phyloP scores from a whole-genome alignment of 169 alveolate species.

The Eimeria tenella region DNA sequence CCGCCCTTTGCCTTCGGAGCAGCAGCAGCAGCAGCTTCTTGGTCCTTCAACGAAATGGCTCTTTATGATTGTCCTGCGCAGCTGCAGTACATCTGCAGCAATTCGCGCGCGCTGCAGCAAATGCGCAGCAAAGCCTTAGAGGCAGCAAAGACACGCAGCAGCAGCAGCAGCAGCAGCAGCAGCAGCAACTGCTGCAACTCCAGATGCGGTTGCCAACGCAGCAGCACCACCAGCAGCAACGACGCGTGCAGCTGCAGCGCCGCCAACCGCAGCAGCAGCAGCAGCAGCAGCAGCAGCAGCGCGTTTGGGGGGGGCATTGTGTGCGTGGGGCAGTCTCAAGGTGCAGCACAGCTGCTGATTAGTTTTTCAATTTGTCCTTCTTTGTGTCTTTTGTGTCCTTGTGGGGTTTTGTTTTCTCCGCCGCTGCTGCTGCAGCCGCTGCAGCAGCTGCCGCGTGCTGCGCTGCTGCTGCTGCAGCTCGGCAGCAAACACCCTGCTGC shows the following conservation, averaged over 20 bases:
- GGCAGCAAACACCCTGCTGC: constrained; percentile 53
- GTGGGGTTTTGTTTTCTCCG: constrained; percentile 70
- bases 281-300: constrained; percentile 38
- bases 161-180: background rate
- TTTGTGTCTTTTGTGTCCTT: constrained; percentile 5
- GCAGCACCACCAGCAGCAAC: constrained; percentile 23
- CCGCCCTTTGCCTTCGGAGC: constrained; percentile 56
- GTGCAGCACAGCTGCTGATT: constrained; percentile 77
- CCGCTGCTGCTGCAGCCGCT: constrained; percentile 74
- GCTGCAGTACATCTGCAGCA: constrained; percentile 49
- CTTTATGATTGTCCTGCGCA: constrained; percentile 65
- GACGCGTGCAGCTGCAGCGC: constrained; percentile 3
- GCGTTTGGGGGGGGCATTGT: constrained; percentile 50
- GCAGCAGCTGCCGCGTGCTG: constrained; percentile 60
- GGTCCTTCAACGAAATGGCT: constrained; percentile 77
- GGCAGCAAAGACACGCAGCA: background rate
- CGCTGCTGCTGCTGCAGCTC: constrained; percentile 59
- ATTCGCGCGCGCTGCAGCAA: background rate
- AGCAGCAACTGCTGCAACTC: too few relatives aligned
- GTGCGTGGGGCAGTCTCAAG: constrained; percentile 78
- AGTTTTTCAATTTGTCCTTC: constrained; percentile 35
- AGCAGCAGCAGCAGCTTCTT: background rate
- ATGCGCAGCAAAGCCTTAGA: constrained; percentile 17
- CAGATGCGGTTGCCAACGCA: background rate
- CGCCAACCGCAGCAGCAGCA: constrained; percentile 18